These are phyloP conservation scores for Grigorovia yakushimaensis DNA, from an alignment of 805 yeast species.

Conservation along the genomic window DNA sequence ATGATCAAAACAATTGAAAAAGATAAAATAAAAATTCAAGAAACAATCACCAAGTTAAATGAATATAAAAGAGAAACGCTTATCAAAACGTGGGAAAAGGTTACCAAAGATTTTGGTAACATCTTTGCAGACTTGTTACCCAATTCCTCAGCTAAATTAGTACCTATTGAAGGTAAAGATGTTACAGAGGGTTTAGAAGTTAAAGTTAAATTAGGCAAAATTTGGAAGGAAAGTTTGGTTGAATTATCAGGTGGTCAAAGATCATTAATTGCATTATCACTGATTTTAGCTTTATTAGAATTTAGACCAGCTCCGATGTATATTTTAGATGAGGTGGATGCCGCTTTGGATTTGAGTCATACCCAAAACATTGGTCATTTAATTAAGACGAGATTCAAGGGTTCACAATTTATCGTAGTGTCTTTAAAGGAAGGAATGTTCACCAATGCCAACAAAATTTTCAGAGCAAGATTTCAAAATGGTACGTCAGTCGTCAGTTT, in stretches of 20 bases:
- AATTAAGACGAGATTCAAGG: slow-evolving; percentile 89
- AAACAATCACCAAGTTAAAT: slow-evolving; percentile 73
- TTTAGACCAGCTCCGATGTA: slow-evolving; percentile 99
- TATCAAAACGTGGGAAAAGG: slow-evolving; percentile 76
- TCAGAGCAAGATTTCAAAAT: slow-evolving; percentile 88
- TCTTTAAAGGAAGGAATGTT: slow-evolving; percentile 98
- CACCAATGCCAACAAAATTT: slow-evolving; percentile 90
- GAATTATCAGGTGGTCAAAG: slow-evolving; percentile 97
- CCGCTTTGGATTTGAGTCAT: slow-evolving; percentile 93
- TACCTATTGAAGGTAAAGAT: slow-evolving; percentile 68
- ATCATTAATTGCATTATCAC: slow-evolving; percentile 83
- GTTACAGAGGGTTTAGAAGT: slow-evolving; percentile 88
- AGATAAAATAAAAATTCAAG: slow-evolving; percentile 82
- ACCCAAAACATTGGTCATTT: slow-evolving; percentile 96
- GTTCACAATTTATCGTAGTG: slow-evolving; percentile 93
- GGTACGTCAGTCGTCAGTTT: slow-evolving; percentile 89
- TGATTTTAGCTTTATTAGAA: slow-evolving; percentile 84
- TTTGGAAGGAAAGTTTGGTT: slow-evolving; percentile 92
- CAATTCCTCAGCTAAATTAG: slow-evolving; percentile 81
- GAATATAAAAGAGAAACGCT: slow-evolving; percentile 78
- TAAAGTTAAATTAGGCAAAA: slow-evolving; percentile 77
- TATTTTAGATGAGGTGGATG: slow-evolving; percentile 95
- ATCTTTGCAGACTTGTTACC: slow-evolving; percentile 85
- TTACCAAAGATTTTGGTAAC: slow-evolving; percentile 78
- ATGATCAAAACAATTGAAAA: slow-evolving; percentile 83